Evolutionary conservation across 495 filamentous ascomycete genomes (phyloP), one percentile per base, ranked within the genome.

Genomic region (Thermothielavioides terrestris): DNA sequence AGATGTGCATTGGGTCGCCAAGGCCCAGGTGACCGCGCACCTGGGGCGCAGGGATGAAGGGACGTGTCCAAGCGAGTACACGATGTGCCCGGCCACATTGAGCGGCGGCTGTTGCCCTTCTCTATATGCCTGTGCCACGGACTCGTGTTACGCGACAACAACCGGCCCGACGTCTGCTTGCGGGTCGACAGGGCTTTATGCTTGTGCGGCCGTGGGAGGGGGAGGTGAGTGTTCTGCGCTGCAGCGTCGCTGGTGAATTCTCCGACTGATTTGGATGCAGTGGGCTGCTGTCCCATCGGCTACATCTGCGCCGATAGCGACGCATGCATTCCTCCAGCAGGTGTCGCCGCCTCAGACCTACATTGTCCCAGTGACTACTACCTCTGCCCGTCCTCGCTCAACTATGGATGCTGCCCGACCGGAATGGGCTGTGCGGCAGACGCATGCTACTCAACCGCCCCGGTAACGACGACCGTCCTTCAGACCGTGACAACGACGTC

Each of bases 31-130:
- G 25, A 68, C 66, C 17, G 34, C 54, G 31, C 49, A 54, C 9
- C 42, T 52, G 23, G 12, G 50, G 23, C 50, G 52, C 28, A 48
- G 56, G 46, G 60, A 62, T 22, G 50, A 46, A 14, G 52, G 44
- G 21, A 41, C 51, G 20, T 69, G 67, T 42, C 53, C 59, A 21
- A 20, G 54, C 25, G 62, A 58, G 43, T 46, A 67, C 15, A 54
- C 58, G 10, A 47, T 66, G 22, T 75, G 72, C 49, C 60, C 70
- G 15, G 54, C 62, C 8, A 60, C 63, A 0, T 36, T 63, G 22
- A 51, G 60, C 38, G 72, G 72, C 30, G 67, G 65, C 28, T 75
- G 72, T 38, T 75, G 72, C 39, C 70, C 69, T 3, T 54, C 61
- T 11, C 51, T 54, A 7, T 75, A 73, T 50, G 64, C 49, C 2